phyloP scores from a whole-genome alignment of 805 yeast genomes.

The Sungouiozyma intestinalis region DNA sequence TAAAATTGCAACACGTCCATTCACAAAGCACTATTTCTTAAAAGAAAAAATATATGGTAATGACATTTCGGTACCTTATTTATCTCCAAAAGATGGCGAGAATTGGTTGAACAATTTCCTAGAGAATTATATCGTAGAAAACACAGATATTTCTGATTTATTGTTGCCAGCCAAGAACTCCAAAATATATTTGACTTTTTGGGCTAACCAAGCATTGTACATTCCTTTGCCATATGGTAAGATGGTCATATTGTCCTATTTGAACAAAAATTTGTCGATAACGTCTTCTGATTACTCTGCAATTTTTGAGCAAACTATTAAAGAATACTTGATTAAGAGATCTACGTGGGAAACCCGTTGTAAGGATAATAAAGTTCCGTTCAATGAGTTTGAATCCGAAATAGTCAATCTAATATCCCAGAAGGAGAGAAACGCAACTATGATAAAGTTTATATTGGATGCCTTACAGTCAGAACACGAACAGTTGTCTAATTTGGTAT shows the following conservation, averaged over 20 bases:
- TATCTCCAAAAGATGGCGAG: constrained; percentile 57
- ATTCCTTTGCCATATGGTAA: constrained; percentile 48
- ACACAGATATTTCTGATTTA: constrained; percentile 34
- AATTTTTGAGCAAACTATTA: constrained; percentile 37
- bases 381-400: constrained; percentile 44
- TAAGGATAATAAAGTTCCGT: constrained; percentile 38
- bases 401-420: constrained; percentile 51
- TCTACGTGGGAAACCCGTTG: constrained; percentile 35
- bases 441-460: constrained; percentile 49
- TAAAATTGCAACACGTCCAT: constrained; percentile 30
- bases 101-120: constrained; percentile 33
- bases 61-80: constrained; percentile 36
- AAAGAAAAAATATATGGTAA: constrained; percentile 49
- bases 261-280: constrained; percentile 29
- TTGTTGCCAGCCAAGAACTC: constrained; percentile 46
- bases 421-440: constrained; percentile 46
- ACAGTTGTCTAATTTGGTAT: constrained; percentile 38
- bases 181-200: constrained; percentile 47
- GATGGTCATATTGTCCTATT: constrained; percentile 35
- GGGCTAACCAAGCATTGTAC: constrained; percentile 55
- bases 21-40: constrained; percentile 37
- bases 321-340: constrained; percentile 39
- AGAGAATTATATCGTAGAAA: constrained; percentile 42
- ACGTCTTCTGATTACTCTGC: constrained; percentile 32
- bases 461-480: constrained; percentile 39